Base-by-base conservation (phyloP, 345 rosid genomes). In the Syzygium grande region DNA sequence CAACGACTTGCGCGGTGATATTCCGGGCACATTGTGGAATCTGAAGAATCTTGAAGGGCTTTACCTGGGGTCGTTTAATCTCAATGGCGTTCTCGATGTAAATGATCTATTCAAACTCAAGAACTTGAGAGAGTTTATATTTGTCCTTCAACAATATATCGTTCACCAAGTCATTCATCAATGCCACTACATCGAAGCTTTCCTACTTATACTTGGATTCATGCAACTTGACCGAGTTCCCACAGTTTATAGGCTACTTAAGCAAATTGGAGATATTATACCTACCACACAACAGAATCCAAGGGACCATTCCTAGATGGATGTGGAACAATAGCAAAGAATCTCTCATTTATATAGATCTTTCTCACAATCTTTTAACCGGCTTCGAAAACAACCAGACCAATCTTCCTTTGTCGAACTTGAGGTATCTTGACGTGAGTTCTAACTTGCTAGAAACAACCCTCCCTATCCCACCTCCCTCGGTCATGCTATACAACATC, bases 121-220 rank as follows among this genome's bases (percentile, higher is more conserved):
- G 59, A 55, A 22, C 12, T 55, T 55, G 27, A 9, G 4, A 55
- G 0, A 0, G n/a, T 1, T 55, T 55, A 22, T 0, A 0, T 55
- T 55, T 55, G 59, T 22, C 27, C 27, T 3, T 0, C 27, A 55
- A 22, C 2, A 22, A 55, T 9, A 55, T 22, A 3, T 22, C 59
- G 1, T 55, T 55, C 11, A 22, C 4, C 59, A 55, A 55, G 59
- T 3, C 59, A 55, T 9, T 55, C 11, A 0, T 55, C 59, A 55
- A 55, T 3, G 27, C 27, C 59, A 55, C 59, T 22, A 22, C 12
- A 55, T 22, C 5, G 1, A 55, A 22, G 27, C 59, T 55, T 0
- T 1, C 27, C 59, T 4, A 3, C 59, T 55, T 55, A 55, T 0
- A 0, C 5, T 54, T 55, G 27, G 0, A 0, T 55, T 55, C 59